phyloP scores from a whole-genome alignment of 768 basidiomycete genomes.

The Serendipita indica region DNA sequence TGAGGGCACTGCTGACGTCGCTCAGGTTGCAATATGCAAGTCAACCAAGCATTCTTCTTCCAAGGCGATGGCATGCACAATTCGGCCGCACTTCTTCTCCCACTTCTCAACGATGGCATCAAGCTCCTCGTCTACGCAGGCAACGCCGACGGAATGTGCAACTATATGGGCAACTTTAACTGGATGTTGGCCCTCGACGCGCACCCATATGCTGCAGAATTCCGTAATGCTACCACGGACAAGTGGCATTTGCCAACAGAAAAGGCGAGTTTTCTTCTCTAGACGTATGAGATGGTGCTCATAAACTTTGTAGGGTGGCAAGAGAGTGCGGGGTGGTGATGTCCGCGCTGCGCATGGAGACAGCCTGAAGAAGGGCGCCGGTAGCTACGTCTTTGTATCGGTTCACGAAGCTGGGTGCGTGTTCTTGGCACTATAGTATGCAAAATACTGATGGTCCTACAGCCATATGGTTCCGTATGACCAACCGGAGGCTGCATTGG shows the following conservation, averaged over 20 bases:
- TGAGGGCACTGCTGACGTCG: neutral
- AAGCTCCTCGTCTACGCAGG: constrained; percentile 82
- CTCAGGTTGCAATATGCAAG: constrained; percentile 31
- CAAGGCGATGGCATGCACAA: constrained; percentile 85
- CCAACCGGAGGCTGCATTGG: constrained; percentile 75
- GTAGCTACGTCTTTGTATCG: constrained; percentile 73
- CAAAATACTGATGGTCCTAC: constrained; percentile 2
- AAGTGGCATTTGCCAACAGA: constrained; percentile 9
- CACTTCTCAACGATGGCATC: constrained; percentile 69
- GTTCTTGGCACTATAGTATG: neutral
- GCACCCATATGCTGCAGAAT: neutral
- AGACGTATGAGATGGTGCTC: neutral
- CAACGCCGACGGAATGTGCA: constrained; percentile 83
- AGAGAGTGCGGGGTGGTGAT: constrained; percentile 58
- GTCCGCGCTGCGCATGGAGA: constrained; percentile 56
- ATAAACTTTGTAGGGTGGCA: constrained; percentile 44
- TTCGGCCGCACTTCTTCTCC: constrained; percentile 59
- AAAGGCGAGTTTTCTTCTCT: neutral
- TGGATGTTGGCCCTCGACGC: constrained; percentile 8
- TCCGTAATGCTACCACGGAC: constrained; percentile 3
- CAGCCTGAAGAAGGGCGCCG: constrained; percentile 37
- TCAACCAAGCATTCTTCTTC: constrained; percentile 65
- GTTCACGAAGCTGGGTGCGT: constrained; percentile 69
- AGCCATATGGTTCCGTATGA: constrained; percentile 88
- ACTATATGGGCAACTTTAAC: constrained; percentile 33